Base-by-base conservation (phyloP, 192 early-diverging fungal genomes). In the Allomyces macrogynus region DNA sequence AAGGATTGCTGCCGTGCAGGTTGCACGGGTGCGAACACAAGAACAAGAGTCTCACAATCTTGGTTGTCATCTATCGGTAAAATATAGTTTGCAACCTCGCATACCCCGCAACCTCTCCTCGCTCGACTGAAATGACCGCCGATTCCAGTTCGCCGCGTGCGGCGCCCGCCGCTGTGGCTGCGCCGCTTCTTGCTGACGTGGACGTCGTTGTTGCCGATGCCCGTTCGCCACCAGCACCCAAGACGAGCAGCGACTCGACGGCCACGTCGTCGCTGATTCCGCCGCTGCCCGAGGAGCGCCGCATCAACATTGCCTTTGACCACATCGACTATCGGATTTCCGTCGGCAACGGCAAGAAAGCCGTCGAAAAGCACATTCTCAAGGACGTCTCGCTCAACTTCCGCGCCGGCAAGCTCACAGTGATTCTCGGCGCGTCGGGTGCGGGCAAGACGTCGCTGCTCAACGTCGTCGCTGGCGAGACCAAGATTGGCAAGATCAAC, bases 381-480 rank as follows among this genome's bases (percentile, higher is more conserved):
- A 57, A 57, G 49, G 49, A n/a, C 49, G 49, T 57, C 49, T 20
- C 12, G 16, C 16, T 14, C 20, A 14, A n/a, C 49, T 57, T 57
- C 49, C 49, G 20, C 16, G 49, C 49, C 16, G 49, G 49, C 49
- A 57, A 57, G 49, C 49, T 86, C 22, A 74, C 82, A 0, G 84
- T 78, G 10, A 82, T 86, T 62, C 76, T 86, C 72, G 84, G 84
- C 7, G 80, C 81, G 0, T 80, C 79, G 27, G 76, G 82, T 25
- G 79, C 75, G 1, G 84, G 84, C 26, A 86, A 86, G 67, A 84
- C 84, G 14, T 81, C 83, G 5, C 64, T 86, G 62, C 72, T 86
- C 18, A 82, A 84, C 57, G 40, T 85, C 27, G 64, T 85, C 16
- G 85, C 84, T 5, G 84, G 83, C 64, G 69, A 79, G 63, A 57